These are phyloP conservation scores for Lactifluus piperatus DNA, from an alignment of 768 basidiomycete species.

Conservation along the genomic window DNA sequence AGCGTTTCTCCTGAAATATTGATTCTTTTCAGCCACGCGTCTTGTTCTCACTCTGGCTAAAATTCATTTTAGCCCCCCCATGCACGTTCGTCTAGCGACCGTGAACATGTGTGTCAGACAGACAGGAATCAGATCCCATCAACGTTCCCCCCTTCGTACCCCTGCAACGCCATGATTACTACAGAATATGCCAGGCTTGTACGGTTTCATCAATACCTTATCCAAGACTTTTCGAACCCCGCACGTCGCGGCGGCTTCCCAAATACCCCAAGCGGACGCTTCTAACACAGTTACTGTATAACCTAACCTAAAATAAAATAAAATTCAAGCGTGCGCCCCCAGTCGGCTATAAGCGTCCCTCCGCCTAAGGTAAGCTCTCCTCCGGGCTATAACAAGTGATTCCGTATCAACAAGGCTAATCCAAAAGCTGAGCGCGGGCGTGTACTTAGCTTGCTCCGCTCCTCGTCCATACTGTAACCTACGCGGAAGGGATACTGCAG, in stretches of 20 bases:
- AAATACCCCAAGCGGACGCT: conserved; percentile 2
- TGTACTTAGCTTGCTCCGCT: background rate
- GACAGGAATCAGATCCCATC: background rate
- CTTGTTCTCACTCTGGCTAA: conserved; percentile 11
- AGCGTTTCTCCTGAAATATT: background rate
- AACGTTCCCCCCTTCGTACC: background rate
- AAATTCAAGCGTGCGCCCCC: conserved; percentile 3
- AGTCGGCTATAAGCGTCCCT: conserved; percentile 1
- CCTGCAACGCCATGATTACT: background rate
- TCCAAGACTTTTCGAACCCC: background rate
- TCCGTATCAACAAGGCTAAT: too few relatives aligned
- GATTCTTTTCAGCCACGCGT: conserved; percentile 12
- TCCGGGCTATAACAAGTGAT: too few relatives aligned
- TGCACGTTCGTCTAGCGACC: background rate
- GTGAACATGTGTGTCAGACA: background rate
- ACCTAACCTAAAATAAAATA: conserved; percentile 14
- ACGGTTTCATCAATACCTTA: background rate
- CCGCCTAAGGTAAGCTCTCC: background rate
- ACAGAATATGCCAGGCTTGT: background rate
- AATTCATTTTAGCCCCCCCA: background rate
- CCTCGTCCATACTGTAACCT: background rate
- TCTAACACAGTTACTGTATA: background rate
- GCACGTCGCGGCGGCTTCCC: conserved; percentile 5
- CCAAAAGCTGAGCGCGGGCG: background rate
- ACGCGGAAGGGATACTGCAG: too few relatives aligned